phyloP scores from a whole-genome alignment of 805 yeast species.

The Candida pseudoglaebosa region DNA sequence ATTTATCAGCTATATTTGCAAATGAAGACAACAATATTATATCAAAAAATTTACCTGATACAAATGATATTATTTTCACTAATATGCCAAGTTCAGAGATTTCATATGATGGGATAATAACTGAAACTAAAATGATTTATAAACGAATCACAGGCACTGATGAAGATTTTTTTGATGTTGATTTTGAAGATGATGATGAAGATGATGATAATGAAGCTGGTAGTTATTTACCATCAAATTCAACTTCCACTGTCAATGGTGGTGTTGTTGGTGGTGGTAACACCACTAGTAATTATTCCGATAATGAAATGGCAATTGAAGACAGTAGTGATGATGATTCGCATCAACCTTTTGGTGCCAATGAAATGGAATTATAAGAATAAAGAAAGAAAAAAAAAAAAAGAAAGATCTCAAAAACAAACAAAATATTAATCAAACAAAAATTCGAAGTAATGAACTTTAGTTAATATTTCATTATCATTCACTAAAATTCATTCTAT shows the following conservation, averaged over 20 bases:
- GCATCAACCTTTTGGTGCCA: conserved; percentile 43
- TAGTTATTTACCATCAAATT: conserved; percentile 2
- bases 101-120: conserved; percentile 85
- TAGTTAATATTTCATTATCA: too few relatives aligned
- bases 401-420: too few relatives aligned
- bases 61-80: conserved; percentile 43
- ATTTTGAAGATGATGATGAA: conserved; percentile 91
- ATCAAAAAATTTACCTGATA: conserved; percentile 25
- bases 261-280: conserved; percentile 15
- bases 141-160: conserved; percentile 83
- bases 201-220: conserved; percentile 18
- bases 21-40: conserved; percentile 19
- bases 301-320: conserved; percentile 7
- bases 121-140: conserved; percentile 74
- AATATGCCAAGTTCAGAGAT: conserved; percentile 80
- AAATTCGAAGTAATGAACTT: too few relatives aligned
- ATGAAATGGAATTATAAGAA: conserved; percentile 37
- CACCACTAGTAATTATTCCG: conserved; percentile 2
- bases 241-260: conserved; percentile 10
- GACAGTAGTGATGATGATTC: conserved; percentile 31
- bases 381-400: background rate
- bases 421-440: too few relatives aligned
- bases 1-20: conserved; percentile 33
- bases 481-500: too few relatives aligned
- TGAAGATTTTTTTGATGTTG: conserved; percentile 94